Conservation (phyloP, 148 eudicot genomes). For the Pharnaceum exiguum region DNA sequence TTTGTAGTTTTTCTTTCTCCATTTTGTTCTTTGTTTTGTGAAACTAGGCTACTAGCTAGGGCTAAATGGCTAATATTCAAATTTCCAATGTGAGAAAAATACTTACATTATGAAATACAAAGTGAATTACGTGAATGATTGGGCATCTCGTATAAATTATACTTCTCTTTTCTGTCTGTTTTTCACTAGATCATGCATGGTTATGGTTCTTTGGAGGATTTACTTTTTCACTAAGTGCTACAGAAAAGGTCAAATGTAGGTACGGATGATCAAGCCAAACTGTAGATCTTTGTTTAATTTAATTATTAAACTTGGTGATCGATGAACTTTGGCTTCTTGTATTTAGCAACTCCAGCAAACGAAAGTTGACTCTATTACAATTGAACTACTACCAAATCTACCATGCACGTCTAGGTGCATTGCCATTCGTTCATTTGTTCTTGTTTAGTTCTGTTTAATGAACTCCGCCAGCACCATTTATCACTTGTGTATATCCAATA, state of each 20-base stretch:
- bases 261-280: conserved; percentile 12
- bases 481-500: too few relatives aligned
- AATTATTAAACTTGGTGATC: neutral
- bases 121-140: conserved; percentile 12
- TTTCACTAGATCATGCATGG: neutral
- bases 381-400: too few relatives aligned
- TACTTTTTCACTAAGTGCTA: conserved; percentile 12
- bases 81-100: too few relatives aligned
- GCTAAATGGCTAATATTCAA: too few relatives aligned
- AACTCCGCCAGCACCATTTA: too few relatives aligned
- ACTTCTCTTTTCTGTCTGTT: neutral
- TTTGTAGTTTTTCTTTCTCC: too few relatives aligned
- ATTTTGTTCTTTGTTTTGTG: too few relatives aligned
- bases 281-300: neutral
- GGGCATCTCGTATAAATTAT: conserved; percentile 14
- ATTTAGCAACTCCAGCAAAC: neutral
- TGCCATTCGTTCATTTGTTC: too few relatives aligned
- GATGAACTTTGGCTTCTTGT: conserved; percentile 8
- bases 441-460: too few relatives aligned
- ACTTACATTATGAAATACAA: neutral
- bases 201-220: conserved; percentile 17
- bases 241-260: conserved; percentile 17
- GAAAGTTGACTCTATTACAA: too few relatives aligned
- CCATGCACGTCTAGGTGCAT: too few relatives aligned
- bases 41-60: too few relatives aligned